phyloP scores from a whole-genome alignment of 2,329 filamentous ascomycete species.

The Colletotrichum sp. region DNA sequence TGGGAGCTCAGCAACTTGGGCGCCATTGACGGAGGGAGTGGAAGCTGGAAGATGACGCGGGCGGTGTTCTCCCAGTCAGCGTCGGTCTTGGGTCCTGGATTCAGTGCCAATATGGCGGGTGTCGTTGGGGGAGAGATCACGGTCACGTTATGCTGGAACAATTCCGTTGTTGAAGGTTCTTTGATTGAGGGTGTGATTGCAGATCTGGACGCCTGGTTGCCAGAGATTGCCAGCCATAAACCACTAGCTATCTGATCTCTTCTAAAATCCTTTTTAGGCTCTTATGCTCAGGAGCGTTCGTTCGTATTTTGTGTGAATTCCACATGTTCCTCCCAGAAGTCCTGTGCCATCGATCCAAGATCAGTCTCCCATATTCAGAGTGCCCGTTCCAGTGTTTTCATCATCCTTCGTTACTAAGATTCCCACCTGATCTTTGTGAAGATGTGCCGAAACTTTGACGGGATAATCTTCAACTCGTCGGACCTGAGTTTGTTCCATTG shows the following conservation, averaged over 20 bases:
- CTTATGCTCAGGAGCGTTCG: too few species aligned
- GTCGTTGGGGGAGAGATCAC: constrained; percentile 44
- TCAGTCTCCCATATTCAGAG: neutral
- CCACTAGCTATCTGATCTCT: neutral
- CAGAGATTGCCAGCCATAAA: constrained; percentile 25
- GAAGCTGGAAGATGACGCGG: constrained; percentile 43
- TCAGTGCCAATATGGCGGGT: constrained; percentile 53
- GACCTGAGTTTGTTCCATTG: neutral
- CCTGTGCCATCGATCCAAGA: neutral
- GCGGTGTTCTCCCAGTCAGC: constrained; percentile 56
- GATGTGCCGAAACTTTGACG: fast-evolving
- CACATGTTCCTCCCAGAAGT: neutral
- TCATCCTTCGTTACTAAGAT: neutral
- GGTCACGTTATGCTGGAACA: constrained; percentile 53
- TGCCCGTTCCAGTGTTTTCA: neutral
- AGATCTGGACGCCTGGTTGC: constrained; percentile 39
- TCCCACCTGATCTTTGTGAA: neutral
- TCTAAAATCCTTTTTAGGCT: too few species aligned
- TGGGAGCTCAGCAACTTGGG: constrained; percentile 63
- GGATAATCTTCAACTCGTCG: neutral
- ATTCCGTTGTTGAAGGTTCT: constrained; percentile 42
- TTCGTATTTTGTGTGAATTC: neutral
- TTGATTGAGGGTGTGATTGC: constrained; percentile 39
- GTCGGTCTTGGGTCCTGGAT: constrained; percentile 44
- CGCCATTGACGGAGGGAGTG: constrained; percentile 28